These are phyloP conservation scores for Yamadazyma dushanensis DNA, from an alignment of 1,139 yeast species.

Conservation along the genomic window DNA sequence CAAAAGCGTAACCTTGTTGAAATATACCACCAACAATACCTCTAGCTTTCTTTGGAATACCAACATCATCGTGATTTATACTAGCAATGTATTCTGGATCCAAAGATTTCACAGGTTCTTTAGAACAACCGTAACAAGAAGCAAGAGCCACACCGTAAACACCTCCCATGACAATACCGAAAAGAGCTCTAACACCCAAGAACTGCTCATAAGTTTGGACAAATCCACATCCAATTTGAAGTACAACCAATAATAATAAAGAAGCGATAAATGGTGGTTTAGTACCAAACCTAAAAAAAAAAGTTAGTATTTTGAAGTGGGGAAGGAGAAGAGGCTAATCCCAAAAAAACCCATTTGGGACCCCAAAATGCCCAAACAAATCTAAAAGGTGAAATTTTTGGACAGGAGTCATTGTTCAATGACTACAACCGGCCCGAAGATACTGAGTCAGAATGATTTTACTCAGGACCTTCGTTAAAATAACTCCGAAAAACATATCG, in stretches of 20 bases:
- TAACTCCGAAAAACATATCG: too few relatives aligned
- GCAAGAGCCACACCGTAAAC: slow-evolving; percentile 40
- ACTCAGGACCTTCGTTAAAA: too few relatives aligned
- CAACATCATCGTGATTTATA: slow-evolving; percentile 15
- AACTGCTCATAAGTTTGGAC: slow-evolving; percentile 38
- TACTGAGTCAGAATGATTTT: too few relatives aligned
- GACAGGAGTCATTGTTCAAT: too few relatives aligned
- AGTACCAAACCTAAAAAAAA: slow-evolving; percentile 25
- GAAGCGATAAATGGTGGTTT: slow-evolving; percentile 40
- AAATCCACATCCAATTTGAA: slow-evolving; percentile 45
- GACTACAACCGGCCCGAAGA: too few relatives aligned
- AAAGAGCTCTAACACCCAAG: slow-evolving; percentile 40
- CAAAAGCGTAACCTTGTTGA: slow-evolving; percentile 47
- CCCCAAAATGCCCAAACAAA: background rate
- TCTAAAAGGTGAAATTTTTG: background rate
- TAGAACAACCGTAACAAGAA: slow-evolving; percentile 39
- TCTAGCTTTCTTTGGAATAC: slow-evolving; percentile 36
- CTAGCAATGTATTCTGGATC: slow-evolving; percentile 9
- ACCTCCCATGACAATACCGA: slow-evolving; percentile 48
- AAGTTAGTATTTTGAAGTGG: slow-evolving; percentile 10
- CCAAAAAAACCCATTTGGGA: background rate
- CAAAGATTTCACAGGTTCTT: slow-evolving; percentile 13
- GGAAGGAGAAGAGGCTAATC: background rate
- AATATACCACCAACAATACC: slow-evolving; percentile 43
- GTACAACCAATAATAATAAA: slow-evolving; percentile 28